phyloP scores from a whole-genome alignment of 2,329 filamentous ascomycete genomes.

The Cephalotrichum gorgonifer region DNA sequence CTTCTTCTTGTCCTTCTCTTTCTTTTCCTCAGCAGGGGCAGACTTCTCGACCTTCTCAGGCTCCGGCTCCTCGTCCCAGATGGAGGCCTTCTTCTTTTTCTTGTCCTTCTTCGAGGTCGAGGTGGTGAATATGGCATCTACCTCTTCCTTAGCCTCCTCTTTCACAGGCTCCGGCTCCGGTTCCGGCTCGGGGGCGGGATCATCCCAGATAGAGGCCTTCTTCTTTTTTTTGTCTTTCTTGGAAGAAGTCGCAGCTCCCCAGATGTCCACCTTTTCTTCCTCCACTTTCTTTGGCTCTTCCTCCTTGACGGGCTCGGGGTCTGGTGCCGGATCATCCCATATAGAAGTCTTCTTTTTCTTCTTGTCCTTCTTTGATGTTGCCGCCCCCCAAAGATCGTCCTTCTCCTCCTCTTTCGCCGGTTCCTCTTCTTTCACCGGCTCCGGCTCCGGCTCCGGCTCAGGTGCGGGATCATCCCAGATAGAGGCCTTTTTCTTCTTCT shows the following conservation, averaged over 20 bases:
- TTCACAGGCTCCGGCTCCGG: constrained; percentile 14
- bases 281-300: constrained; percentile 8
- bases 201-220: constrained; percentile 9
- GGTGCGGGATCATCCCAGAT: constrained; percentile 10
- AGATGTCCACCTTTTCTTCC: not conserved
- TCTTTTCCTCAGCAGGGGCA: too few relatives aligned
- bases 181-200: constrained; percentile 9
- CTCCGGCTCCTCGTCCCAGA: constrained; percentile 10
- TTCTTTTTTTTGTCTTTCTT: constrained; percentile 28
- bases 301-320: constrained; percentile 17
- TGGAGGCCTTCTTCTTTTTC: constrained; percentile 23
- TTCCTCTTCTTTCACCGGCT: constrained; percentile 15
- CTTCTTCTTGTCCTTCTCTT: constrained; percentile 23
- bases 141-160: constrained; percentile 9
- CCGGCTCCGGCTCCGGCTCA: constrained; percentile 12
- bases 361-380: constrained; percentile 15
- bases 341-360: constrained; percentile 19
- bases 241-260: too few relatives aligned
- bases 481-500: constrained; percentile 21
- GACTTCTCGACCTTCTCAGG: too few relatives aligned
- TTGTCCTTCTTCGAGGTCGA: constrained; percentile 15
- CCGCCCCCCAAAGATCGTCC: not conserved
- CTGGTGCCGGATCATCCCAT: constrained; percentile 9
- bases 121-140: not conserved
- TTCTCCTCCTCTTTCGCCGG: constrained; percentile 1